Percentiles rank a stretch among this genome's conserved stretches.
phyloP scores from a whole-genome alignment of 73 alveolate species.

The Paramecium sonneborni region DNA sequence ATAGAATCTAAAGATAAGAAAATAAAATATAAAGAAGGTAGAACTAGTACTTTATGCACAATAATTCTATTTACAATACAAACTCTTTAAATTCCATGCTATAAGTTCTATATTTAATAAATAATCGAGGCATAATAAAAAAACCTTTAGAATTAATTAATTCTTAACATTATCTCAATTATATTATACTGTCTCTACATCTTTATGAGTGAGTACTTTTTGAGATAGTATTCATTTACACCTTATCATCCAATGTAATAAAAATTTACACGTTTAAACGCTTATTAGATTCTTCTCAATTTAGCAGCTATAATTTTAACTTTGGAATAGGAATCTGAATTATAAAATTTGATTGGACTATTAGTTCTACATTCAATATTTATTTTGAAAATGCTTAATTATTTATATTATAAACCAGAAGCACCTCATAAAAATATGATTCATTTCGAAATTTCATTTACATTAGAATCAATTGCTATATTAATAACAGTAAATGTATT shows the following conservation, averaged over 20 bases:
- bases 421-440: neutral
- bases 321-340: neutral
- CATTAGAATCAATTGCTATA: neutral
- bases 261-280: neutral
- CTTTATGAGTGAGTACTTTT: neutral
- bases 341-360: neutral
- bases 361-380: neutral
- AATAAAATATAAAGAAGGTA: neutral
- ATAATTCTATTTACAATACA: neutral
- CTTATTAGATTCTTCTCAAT: neutral
- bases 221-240: neutral
- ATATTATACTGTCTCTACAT: neutral
- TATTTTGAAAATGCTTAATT: neutral
- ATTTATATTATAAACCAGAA: neutral
- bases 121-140: neutral
- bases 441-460: neutral
- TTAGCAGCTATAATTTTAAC: neutral
- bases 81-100: slow-evolving; percentile 9
- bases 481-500: neutral
- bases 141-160: neutral
- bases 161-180: neutral
- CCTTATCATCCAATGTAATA: neutral
- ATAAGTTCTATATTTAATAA: neutral
- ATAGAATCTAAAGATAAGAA: neutral
- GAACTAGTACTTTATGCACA: neutral